phyloP scores from a whole-genome alignment of 331 rosid genomes.

The Malus hybrid region DNA sequence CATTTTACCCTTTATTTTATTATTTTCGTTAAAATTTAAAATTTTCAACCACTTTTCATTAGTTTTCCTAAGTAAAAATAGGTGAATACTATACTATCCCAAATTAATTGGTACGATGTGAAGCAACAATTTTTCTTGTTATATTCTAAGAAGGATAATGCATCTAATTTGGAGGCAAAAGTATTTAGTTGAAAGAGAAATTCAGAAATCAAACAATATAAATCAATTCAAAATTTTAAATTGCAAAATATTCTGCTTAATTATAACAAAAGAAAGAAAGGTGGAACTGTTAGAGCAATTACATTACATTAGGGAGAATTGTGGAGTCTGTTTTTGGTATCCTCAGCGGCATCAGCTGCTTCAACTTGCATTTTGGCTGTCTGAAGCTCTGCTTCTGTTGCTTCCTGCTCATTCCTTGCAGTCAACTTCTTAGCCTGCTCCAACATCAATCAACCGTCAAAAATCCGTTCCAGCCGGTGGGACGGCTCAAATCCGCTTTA shows the following conservation, averaged over 20 bases:
- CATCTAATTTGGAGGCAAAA: no score
- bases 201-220: no score
- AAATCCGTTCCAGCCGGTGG: neutral
- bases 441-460: neutral
- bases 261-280: neutral
- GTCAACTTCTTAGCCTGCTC: slow-evolving; percentile 36
- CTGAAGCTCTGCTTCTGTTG: slow-evolving; percentile 40
- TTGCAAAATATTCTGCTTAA: neutral
- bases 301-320: slow-evolving; percentile 12
- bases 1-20: no score
- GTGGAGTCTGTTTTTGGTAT: slow-evolving; percentile 35
- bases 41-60: no score
- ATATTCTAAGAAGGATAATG: no score
- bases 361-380: slow-evolving; percentile 60
- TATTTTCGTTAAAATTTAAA: no score
- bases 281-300: neutral
- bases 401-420: slow-evolving; percentile 57
- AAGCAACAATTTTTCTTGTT: no score
- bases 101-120: no score
- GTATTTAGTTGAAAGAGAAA: no score
- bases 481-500: no score
- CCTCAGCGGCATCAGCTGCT: slow-evolving; percentile 56
- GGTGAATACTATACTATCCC: no score
- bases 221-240: neutral
- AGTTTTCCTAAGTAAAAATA: no score